Evolutionary conservation across 2,329 filamentous ascomycete species (phyloP).

Genomic region (Phaeosphaeria sp.): DNA sequence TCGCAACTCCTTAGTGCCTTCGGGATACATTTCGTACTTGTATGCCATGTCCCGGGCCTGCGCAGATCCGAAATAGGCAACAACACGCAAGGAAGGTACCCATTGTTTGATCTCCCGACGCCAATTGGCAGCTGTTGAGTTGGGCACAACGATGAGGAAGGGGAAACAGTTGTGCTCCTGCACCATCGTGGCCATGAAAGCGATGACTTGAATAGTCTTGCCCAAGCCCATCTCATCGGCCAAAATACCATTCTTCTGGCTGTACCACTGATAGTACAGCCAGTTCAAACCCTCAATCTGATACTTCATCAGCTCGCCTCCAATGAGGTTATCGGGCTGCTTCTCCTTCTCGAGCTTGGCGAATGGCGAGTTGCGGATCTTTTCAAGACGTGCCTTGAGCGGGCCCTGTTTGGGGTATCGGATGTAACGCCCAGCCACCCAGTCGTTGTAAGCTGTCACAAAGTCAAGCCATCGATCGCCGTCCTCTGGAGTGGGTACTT

Average conservation of each 20-base stretch:
- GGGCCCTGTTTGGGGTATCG: slow-evolving; percentile 60
- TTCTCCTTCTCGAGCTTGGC: slow-evolving; percentile 68
- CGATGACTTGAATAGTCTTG: slow-evolving; percentile 94
- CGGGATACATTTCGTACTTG: slow-evolving; percentile 83
- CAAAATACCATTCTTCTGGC: slow-evolving; percentile 82
- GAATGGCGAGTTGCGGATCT: slow-evolving; percentile 72
- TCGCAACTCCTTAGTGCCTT: slow-evolving; percentile 69
- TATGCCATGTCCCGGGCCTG: slow-evolving; percentile 78
- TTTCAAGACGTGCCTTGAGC: slow-evolving; percentile 72
- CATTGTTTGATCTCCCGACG: slow-evolving; percentile 93
- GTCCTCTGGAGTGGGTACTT: slow-evolving; percentile 71
- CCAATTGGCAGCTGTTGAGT: slow-evolving; percentile 97
- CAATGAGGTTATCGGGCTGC: slow-evolving; percentile 76
- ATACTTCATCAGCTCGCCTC: slow-evolving; percentile 89
- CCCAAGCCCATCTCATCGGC: slow-evolving; percentile 98
- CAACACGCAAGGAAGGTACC: slow-evolving; percentile 83
- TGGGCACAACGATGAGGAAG: slow-evolving; percentile 91
- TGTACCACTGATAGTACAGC: slow-evolving; percentile 89
- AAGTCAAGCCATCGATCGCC: slow-evolving; percentile 80
- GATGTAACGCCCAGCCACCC: slow-evolving; percentile 79
- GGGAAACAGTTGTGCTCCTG: slow-evolving; percentile 77
- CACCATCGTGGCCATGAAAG: slow-evolving; percentile 75
- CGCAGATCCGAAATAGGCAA: slow-evolving; percentile 87
- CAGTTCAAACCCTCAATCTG: slow-evolving; percentile 94
- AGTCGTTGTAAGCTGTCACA: slow-evolving; percentile 83